Percentiles rank a stretch among this genome's conserved stretches.
Evolutionary conservation across 2,329 filamentous ascomycete species (phyloP).

Genomic region (Trichophyton schoenleinii): DNA sequence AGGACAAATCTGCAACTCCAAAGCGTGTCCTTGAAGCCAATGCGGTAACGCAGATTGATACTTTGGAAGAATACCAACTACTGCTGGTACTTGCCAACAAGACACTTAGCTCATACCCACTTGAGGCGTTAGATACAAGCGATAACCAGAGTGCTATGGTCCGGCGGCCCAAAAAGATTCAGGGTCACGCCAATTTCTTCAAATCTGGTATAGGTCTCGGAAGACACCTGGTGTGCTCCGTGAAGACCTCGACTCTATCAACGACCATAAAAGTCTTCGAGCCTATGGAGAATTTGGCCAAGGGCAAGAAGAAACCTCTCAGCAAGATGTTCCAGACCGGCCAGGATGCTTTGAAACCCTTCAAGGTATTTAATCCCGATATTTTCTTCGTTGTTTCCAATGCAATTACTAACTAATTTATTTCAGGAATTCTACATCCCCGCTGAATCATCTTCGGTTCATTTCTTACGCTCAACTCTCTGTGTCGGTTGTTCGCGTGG

Average conservation of each 20-base stretch:
- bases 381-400: background rate
- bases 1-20: constrained; percentile 60
- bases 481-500: constrained; percentile 92
- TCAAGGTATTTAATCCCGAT: constrained; percentile 46
- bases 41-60: constrained; percentile 87
- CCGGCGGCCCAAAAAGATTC: constrained; percentile 88
- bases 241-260: constrained; percentile 84
- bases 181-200: constrained; percentile 97
- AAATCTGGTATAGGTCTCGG: constrained; percentile 91
- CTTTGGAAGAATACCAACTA: constrained; percentile 87
- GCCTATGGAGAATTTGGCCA: constrained; percentile 85
- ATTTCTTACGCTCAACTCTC: constrained; percentile 91
- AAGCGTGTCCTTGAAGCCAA: constrained; percentile 74
- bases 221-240: constrained; percentile 86
- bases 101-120: constrained; percentile 75
- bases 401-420: background rate
- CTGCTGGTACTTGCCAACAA: constrained; percentile 87
- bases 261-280: constrained; percentile 99
- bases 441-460: constrained; percentile 93
- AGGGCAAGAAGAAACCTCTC: constrained; percentile 89
- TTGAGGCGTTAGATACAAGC: constrained; percentile 73
- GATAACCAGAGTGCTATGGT: constrained; percentile 60
- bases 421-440: constrained; percentile 87
- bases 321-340: constrained; percentile 90
- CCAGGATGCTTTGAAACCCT: constrained; percentile 89